A percentile compares a stretch with the other conserved stretches of the same genome.
phyloP scores from a whole-genome alignment of 768 basidiomycete species.

The Tulasnella sp. region DNA sequence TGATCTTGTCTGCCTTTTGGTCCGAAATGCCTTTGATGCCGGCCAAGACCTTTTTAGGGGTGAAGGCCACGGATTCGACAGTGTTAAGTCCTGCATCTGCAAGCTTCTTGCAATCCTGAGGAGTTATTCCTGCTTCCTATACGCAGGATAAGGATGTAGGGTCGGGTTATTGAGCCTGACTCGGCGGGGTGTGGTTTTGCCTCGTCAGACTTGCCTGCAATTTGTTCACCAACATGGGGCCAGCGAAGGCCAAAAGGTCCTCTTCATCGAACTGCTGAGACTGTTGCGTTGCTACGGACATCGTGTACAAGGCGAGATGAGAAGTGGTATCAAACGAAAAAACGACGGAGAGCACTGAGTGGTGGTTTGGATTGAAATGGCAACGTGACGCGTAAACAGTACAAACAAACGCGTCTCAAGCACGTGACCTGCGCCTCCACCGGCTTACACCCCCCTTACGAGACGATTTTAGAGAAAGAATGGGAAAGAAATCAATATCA shows the following conservation, averaged over 20 bases:
- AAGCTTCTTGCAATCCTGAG: constrained; percentile 93
- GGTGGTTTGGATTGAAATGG: not conserved
- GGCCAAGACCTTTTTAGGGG: constrained; percentile 86
- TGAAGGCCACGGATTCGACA: constrained; percentile 93
- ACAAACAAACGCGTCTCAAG: constrained; percentile 2
- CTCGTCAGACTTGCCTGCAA: constrained; percentile 38
- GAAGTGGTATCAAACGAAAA: not conserved
- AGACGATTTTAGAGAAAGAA: not conserved
- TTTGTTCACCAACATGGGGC: constrained; percentile 81
- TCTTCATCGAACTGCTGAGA: constrained; percentile 44
- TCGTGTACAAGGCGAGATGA: constrained; percentile 31
- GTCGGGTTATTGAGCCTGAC: not conserved
- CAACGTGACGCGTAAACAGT: not conserved
- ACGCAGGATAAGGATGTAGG: constrained; percentile 28
- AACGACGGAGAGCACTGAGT: not conserved
- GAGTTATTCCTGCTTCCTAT: constrained; percentile 82
- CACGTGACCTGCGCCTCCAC: not conserved
- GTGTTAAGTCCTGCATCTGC: constrained; percentile 88
- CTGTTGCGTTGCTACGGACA: constrained; percentile 51
- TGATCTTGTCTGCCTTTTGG: constrained; percentile 93
- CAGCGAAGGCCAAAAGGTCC: constrained; percentile 56
- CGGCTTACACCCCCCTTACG: not conserved
- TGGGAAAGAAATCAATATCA: not conserved
- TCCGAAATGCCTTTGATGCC: constrained; percentile 96
- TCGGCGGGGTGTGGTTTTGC: not conserved